Evolutionary conservation across 805 yeast species (phyloP).

Genomic region (Millerago galiae): DNA sequence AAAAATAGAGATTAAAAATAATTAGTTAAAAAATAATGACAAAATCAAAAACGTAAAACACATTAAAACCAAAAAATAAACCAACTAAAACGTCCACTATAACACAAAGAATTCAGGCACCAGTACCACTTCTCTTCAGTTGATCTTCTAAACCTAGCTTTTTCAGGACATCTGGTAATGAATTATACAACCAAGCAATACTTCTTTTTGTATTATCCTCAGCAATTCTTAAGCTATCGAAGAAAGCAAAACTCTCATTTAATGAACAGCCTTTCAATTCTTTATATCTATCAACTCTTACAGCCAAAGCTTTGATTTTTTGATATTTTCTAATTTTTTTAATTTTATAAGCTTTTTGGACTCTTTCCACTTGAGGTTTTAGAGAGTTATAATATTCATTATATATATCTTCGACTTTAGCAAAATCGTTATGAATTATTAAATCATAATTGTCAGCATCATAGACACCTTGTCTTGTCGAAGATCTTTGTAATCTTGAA

Average conservation of each 20-base stretch:
- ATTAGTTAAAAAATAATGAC: no score
- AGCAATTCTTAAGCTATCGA: constrained; percentile 25
- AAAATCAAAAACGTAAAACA: not conserved
- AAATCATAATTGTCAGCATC: constrained; percentile 27
- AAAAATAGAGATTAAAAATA: no score
- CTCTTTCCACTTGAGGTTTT: constrained; percentile 29
- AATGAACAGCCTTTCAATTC: constrained; percentile 21
- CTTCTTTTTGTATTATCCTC: constrained; percentile 27
- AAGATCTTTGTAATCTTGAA: constrained; percentile 19
- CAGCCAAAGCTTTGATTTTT: constrained; percentile 30
- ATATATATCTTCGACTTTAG: constrained; percentile 27
- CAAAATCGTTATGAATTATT: constrained; percentile 26
- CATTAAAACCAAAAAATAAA: not conserved
- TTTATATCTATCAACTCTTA: constrained; percentile 29
- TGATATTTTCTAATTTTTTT: constrained; percentile 32
- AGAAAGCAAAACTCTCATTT: constrained; percentile 25
- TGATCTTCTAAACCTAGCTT: constrained; percentile 25
- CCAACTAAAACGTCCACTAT: not conserved
- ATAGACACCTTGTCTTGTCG: constrained; percentile 18
- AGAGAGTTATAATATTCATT: constrained; percentile 27
- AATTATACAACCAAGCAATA: constrained; percentile 32
- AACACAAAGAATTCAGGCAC: constrained; percentile 1
- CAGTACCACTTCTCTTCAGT: constrained; percentile 17
- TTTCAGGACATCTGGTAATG: constrained; percentile 25
- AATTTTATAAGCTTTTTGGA: constrained; percentile 28